Base-by-base conservation (phyloP, 2,329 filamentous ascomycete genomes). In the Huntiella savannae region DNA sequence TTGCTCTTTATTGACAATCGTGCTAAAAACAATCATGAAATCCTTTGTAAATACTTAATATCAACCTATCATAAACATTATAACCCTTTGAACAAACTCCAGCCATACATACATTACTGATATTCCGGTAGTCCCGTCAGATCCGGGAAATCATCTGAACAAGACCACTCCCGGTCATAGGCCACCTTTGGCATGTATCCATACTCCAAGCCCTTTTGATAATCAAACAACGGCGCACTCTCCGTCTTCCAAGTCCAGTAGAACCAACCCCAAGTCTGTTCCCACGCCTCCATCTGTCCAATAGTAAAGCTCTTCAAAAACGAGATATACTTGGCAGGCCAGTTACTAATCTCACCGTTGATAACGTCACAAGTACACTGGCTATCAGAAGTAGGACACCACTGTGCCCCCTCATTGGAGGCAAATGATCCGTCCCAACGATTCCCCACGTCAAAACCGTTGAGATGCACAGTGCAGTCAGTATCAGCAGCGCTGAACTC, bases 241-340 rank as follows among this genome's bases (percentile, higher is more conserved):
- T 86, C 81, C 10, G 79, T 84, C 57, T 76, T 67, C 81, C 81
- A 86, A 4, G 80, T 84, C 81, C 81, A 86, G 58, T 85, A 86
- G 55, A 85, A 82, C 81, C 81, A 86, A 17, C 81, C 81, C 73
- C 77, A 80, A 0, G 74, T 76, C 17, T 71, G 67, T 60, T 84
- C 80, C 53, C 82, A 86, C 33, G 72, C 75, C 45, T 73, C 67
- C 75, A 86, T 85, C 59, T 86, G 81, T 12, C 79, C 81, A 54
- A 82, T 71, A 0, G 80, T 79, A 59, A 83, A 85, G 54, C 74
- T 75, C 51, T 72, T 67, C 42, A 86, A 62, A 62, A 77, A 84
- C 49, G 71, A 61, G 57, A 80, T 82, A 58, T 85, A 85, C 2
- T 62, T 62, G 41, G 63, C 62, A 13, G 34, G 22, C 36, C 42